Conservation (phyloP, 2,329 filamentous ascomycete genomes). For the Fusarium phyllophilum region DNA sequence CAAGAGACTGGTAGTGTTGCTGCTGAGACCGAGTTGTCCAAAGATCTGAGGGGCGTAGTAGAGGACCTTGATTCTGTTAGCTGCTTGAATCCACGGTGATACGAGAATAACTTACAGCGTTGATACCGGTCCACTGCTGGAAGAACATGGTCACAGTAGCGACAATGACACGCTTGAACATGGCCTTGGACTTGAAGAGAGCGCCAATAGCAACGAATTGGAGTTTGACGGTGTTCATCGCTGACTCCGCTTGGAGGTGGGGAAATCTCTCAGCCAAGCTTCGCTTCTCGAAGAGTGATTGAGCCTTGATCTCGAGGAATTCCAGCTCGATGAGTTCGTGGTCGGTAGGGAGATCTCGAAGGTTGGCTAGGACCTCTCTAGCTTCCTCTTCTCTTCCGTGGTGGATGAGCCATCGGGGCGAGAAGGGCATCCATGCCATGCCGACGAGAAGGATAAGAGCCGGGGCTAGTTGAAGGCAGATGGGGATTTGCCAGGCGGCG, state of each 20-base stretch:
- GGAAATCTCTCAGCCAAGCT: slow-evolving; percentile 19
- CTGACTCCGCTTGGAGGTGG: neutral
- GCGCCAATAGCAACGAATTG: slow-evolving; percentile 75
- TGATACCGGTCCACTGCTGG: slow-evolving; percentile 61
- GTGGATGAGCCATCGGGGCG: slow-evolving; percentile 79
- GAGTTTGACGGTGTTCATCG: slow-evolving; percentile 68
- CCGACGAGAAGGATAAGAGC: slow-evolving; percentile 73
- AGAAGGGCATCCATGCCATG: slow-evolving; percentile 84
- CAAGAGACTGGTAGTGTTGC: slow-evolving; percentile 64
- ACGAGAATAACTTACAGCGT: slow-evolving; percentile 54
- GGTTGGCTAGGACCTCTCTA: slow-evolving; percentile 67
- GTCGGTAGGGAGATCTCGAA: slow-evolving; percentile 68
- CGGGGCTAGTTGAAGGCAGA: slow-evolving; percentile 76
- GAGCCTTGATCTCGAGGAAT: slow-evolving; percentile 85
- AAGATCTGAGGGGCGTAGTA: slow-evolving; percentile 81
- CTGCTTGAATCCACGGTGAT: fast-evolving
- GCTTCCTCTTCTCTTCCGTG: slow-evolving; percentile 76
- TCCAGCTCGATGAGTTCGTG: slow-evolving; percentile 77
- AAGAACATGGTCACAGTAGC: slow-evolving; percentile 72
- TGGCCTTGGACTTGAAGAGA: slow-evolving; percentile 71
- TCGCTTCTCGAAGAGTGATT: slow-evolving; percentile 78
- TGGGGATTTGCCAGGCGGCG: slow-evolving; percentile 78
- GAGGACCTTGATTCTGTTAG: slow-evolving; percentile 49
- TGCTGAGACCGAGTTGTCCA: slow-evolving; percentile 67
- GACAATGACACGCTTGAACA: slow-evolving; percentile 73